These are phyloP conservation scores for Xerocomus amazonicus DNA, from an alignment of 1,284 basidiomycete species.

Conservation along the genomic window DNA sequence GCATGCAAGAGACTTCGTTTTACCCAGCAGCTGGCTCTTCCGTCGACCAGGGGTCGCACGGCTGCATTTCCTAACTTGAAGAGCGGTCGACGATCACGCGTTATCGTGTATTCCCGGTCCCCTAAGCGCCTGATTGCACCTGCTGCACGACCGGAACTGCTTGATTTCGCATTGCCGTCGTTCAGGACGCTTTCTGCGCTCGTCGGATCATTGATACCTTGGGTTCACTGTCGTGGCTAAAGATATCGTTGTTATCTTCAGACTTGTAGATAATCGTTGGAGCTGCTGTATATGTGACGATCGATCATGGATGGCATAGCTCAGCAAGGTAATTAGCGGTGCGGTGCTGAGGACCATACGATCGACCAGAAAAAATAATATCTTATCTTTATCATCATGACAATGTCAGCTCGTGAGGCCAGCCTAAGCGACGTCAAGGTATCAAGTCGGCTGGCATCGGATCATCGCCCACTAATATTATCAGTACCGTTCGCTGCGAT, in stretches of 20 bases:
- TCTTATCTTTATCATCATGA: no score
- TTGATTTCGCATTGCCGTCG: constrained; percentile 32
- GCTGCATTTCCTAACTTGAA: constrained; percentile 14
- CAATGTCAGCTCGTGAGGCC: no score
- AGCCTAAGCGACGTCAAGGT: no score
- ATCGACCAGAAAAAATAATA: no score
- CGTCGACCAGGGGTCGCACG: constrained; percentile 8
- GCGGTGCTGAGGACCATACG: no score
- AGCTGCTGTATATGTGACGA: no score
- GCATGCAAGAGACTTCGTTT: constrained; percentile 29
- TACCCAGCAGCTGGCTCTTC: constrained; percentile 5
- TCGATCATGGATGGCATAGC: background rate
- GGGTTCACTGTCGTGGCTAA: constrained; percentile 21
- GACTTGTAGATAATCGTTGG: no score
- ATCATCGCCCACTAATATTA: background rate
- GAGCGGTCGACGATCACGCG: constrained; percentile 15
- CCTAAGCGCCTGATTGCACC: constrained; percentile 13
- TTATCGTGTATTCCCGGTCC: constrained; percentile 12
- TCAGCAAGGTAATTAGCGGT: background rate
- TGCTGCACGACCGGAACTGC: constrained; percentile 17
- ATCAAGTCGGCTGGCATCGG: background rate
- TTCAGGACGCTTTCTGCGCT: constrained; percentile 28
- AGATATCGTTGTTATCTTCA: no score
- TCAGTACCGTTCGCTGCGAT: no score
- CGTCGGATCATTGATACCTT: constrained; percentile 31